Evolutionary conservation across 1,284 basidiomycete species (phyloP).

Genomic region (Acaromyces ingoldii): DNA sequence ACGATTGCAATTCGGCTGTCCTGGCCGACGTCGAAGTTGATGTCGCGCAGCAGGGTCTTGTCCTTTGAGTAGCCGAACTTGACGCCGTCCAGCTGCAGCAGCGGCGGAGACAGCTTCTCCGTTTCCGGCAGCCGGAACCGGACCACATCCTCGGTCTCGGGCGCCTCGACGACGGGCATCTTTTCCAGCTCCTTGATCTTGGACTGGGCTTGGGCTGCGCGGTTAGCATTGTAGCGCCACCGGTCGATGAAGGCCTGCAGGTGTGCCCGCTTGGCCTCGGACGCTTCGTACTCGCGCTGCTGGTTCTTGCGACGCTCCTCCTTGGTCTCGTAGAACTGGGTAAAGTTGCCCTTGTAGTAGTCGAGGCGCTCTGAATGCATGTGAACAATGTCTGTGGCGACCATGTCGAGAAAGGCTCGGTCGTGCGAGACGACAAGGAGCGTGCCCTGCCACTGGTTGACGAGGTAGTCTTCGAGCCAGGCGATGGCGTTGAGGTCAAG

Average conservation of each 20-base stretch:
- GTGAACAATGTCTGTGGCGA: constrained; percentile 96
- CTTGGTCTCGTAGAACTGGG: constrained; percentile 97
- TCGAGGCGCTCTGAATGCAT: constrained; percentile 92
- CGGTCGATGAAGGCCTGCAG: constrained; percentile 83
- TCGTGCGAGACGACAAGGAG: constrained; percentile 97
- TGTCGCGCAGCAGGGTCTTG: constrained; percentile 69
- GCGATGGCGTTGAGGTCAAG: constrained; percentile 60
- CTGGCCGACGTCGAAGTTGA: constrained; percentile 71
- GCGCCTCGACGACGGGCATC: constrained; percentile 86
- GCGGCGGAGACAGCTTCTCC: constrained; percentile 85
- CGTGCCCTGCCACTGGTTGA: constrained; percentile 76
- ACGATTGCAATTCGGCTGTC: constrained; percentile 44
- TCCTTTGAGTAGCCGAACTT: constrained; percentile 84
- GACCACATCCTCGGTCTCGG: constrained; percentile 80
- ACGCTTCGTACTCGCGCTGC: constrained; percentile 71
- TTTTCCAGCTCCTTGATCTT: constrained; percentile 99
- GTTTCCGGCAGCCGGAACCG: constrained; percentile 52
- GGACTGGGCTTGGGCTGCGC: constrained; percentile 72
- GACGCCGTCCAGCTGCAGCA: constrained; percentile 89
- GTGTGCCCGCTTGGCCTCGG: constrained; percentile 89
- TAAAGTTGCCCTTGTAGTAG: constrained; percentile 98
- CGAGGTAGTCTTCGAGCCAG: constrained; percentile 63
- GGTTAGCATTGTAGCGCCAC: constrained; percentile 49
- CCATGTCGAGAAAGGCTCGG: constrained; percentile 93
- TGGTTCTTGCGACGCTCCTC: constrained; percentile 87